A percentile compares a stretch with the other conserved stretches of the same genome.
These are phyloP conservation scores for Suillus sp. DNA, from an alignment of 768 basidiomycete species.

Conservation along the genomic window DNA sequence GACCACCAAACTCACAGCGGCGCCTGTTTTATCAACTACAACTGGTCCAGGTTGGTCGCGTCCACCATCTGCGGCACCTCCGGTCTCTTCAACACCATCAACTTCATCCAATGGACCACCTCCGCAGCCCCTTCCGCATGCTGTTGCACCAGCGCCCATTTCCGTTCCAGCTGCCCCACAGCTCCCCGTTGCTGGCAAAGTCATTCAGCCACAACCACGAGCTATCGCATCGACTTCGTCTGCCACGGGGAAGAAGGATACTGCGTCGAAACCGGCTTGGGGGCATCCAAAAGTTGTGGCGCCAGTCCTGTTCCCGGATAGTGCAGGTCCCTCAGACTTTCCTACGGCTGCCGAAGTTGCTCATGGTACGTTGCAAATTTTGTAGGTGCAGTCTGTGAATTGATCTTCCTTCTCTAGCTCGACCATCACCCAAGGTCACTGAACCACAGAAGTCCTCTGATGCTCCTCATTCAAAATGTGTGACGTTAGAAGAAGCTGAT, in stretches of 20 bases:
- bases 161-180: slow-evolving; percentile 43
- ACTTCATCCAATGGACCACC: slow-evolving; percentile 46
- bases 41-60: slow-evolving; percentile 77
- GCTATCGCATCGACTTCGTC: slow-evolving; percentile 35
- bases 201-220: slow-evolving; percentile 66
- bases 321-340: slow-evolving; percentile 67
- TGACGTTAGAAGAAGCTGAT: slow-evolving; percentile 81
- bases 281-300: slow-evolving; percentile 52
- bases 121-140: slow-evolving; percentile 46
- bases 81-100: slow-evolving; percentile 52
- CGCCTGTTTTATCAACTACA: slow-evolving; percentile 55
- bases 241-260: slow-evolving; percentile 37
- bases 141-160: slow-evolving; percentile 31
- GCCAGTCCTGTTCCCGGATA: slow-evolving; percentile 41
- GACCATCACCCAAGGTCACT: slow-evolving; percentile 23
- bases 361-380: slow-evolving; percentile 56
- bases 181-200: slow-evolving; percentile 59
- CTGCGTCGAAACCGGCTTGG: slow-evolving; percentile 65
- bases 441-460: slow-evolving; percentile 54
- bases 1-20: slow-evolving; percentile 82
- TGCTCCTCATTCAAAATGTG: slow-evolving; percentile 51
- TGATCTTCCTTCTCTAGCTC: neutral
- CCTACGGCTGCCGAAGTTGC: slow-evolving; percentile 97
- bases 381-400: slow-evolving; percentile 10
- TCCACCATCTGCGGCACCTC: slow-evolving; percentile 71